Conservation (phyloP, 1,284 basidiomycete genomes). For the Grifola frondosa region DNA sequence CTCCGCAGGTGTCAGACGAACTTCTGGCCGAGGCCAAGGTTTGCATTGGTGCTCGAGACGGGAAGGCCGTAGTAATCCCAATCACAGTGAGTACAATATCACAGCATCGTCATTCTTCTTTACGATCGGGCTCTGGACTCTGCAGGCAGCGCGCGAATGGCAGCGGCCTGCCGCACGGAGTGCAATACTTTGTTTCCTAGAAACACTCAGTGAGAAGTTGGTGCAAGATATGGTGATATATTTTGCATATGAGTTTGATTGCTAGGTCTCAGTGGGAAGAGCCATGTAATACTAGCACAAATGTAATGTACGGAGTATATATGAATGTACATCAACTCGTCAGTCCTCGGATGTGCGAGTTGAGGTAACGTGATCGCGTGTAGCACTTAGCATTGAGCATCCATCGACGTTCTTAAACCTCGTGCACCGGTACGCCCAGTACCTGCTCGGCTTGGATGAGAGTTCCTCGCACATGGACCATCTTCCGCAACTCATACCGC, state of each 20-base stretch:
- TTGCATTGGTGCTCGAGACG: conserved; percentile 1
- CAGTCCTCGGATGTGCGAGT: too few species aligned
- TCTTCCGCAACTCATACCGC: conserved; percentile 18
- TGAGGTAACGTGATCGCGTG: too few species aligned
- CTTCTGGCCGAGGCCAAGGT: conserved; percentile 10
- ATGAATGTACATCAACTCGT: not conserved
- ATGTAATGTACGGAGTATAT: too few species aligned
- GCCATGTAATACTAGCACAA: too few species aligned
- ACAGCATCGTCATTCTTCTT: not conserved
- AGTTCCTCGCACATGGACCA: conserved; percentile 2
- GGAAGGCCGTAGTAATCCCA: not conserved
- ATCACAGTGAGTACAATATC: conserved; percentile 1
- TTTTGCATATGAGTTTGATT: conserved; percentile 26
- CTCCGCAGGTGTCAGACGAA: conserved; percentile 10
- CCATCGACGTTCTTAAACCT: too few species aligned
- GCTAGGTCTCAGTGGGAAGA: too few species aligned
- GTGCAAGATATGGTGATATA: conserved; percentile 31
- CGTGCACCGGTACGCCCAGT: too few species aligned
- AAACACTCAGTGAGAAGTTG: conserved; percentile 41
- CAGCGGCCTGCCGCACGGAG: conserved; percentile 11
- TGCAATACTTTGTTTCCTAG: conserved; percentile 33
- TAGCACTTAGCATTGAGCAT: too few species aligned
- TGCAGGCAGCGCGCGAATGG: too few species aligned
- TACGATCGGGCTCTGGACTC: too few species aligned
- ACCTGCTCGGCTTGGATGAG: too few species aligned